Evolutionary conservation across 305 asterid genomes (phyloP).

Genomic region (Rubia peregrina): DNA sequence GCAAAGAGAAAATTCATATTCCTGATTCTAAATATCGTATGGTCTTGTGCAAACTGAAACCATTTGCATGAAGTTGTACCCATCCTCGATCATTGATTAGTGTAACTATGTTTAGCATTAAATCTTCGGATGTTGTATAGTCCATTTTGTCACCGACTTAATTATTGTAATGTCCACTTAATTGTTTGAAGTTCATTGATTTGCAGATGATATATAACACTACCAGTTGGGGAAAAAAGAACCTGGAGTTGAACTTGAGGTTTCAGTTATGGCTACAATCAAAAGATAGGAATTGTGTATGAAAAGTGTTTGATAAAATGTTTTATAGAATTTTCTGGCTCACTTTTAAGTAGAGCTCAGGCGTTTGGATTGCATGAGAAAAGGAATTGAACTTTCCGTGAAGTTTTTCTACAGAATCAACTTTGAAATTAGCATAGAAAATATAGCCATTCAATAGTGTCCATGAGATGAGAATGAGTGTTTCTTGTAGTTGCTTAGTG

Average conservation of each 20-base stretch:
- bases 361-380: slow-evolving; percentile 9
- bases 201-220: slow-evolving; percentile 2
- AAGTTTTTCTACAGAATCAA: slow-evolving; percentile 83
- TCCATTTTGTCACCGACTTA: background rate
- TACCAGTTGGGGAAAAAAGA: slow-evolving; percentile 1
- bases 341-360: too few relatives aligned
- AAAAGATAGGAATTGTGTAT: background rate
- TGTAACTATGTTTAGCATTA: too few relatives aligned
- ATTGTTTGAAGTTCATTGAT: slow-evolving; percentile 12
- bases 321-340: background rate
- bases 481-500: slow-evolving; percentile 3
- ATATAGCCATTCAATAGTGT: slow-evolving; percentile 36
- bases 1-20: background rate
- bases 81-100: background rate
- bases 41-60: background rate
- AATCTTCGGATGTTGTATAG: background rate
- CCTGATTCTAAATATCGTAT: background rate
- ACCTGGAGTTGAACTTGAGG: slow-evolving; percentile 11
- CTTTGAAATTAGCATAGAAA: slow-evolving; percentile 60
- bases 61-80: background rate
- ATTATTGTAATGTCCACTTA: slow-evolving; percentile 22
- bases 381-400: slow-evolving; percentile 70
- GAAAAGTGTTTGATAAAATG: slow-evolving; percentile 2
- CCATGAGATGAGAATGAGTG: background rate
- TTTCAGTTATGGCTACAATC: slow-evolving; percentile 15